These are phyloP conservation scores for Benincasa hispida DNA, from an alignment of 306 rosid species.

Conservation along the genomic window DNA sequence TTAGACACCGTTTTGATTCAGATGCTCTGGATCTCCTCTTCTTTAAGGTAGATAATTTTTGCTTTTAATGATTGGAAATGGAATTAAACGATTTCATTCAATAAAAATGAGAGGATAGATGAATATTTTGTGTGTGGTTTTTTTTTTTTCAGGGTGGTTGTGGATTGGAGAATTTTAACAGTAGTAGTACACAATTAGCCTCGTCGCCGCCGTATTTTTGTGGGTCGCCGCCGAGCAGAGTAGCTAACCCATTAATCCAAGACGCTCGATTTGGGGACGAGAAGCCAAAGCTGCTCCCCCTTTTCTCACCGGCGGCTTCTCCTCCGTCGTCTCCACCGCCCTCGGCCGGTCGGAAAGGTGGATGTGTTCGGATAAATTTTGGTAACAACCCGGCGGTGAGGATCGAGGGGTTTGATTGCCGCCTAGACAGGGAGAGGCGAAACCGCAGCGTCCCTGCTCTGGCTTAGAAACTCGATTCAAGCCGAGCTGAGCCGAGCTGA, in stretches of 20 bases:
- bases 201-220: slow-evolving; percentile 85
- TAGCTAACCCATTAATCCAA: slow-evolving; percentile 81
- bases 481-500: neutral
- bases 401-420: slow-evolving; percentile 84
- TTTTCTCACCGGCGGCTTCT: slow-evolving; percentile 26
- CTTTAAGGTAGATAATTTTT: slow-evolving; percentile 35
- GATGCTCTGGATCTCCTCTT: slow-evolving; percentile 61
- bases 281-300: slow-evolving; percentile 27
- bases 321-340: slow-evolving; percentile 42
- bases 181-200: slow-evolving; percentile 22
- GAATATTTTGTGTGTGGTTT: neutral
- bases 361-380: slow-evolving; percentile 55
- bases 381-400: slow-evolving; percentile 76
- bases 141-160: slow-evolving; percentile 37
- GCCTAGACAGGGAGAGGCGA: slow-evolving; percentile 63
- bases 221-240: slow-evolving; percentile 99
- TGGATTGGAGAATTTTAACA: slow-evolving; percentile 39
- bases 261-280: slow-evolving; percentile 85
- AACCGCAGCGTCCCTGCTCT: slow-evolving; percentile 83
- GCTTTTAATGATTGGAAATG: neutral
- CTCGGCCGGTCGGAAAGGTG: slow-evolving; percentile 50
- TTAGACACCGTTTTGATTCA: slow-evolving; percentile 35
- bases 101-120: neutral
- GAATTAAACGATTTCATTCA: neutral
- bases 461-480: slow-evolving; percentile 32